Evolutionary conservation across 805 yeast genomes (phyloP), one percentile per base, ranked within the genome.

Genomic region (Lipomyces starkeyi): DNA sequence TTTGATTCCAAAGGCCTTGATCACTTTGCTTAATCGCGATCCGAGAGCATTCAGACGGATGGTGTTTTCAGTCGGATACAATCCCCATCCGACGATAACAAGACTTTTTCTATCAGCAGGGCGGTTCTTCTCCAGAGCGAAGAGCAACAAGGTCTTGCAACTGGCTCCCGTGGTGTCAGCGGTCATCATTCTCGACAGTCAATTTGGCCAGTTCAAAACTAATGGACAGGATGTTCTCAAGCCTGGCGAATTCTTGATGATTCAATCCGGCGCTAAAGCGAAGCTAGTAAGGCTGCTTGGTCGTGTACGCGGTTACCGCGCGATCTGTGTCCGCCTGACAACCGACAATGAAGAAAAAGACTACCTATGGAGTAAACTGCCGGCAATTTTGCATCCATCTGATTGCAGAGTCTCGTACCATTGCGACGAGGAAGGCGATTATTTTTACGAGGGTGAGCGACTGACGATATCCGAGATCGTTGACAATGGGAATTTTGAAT

Each of bases 201-300:
- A 43, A n/a, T 43, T 17, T n/a, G 49, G 49, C 49, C 49, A 43
- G 49, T 43, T 43, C 49, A 43, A 43, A n/a, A 43, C 49, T 43
- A 43, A n/a, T 25, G 49, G 49, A 43, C 49, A 43, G 49, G 49
- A 43, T 17, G 22, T 43, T n/a, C 49, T 43, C 49, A n/a, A 43
- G 22, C 22, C 49, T 43, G 49, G 49, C 49, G 49, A 43, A 43
- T 17, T 43, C 22, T 43, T 43, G 49, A 43, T 43, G 49, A 43
- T 43, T 7, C 49, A 43, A n/a, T 43, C 49, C 49, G 49, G 49
- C 14, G 49, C 49, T n/a, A 43, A 43, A n/a, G 49, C 49, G 49
- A 43, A 43, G 49, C 49, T 43, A 3, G 49, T 43, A 43, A 43
- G 49, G 14, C 13, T 43, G 49, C 22, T 43, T 43, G 49, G 49